These are phyloP conservation scores for Pilasporangium apinafurcum DNA, from an alignment of 352 stramenopile genomes.

Conservation along the genomic window DNA sequence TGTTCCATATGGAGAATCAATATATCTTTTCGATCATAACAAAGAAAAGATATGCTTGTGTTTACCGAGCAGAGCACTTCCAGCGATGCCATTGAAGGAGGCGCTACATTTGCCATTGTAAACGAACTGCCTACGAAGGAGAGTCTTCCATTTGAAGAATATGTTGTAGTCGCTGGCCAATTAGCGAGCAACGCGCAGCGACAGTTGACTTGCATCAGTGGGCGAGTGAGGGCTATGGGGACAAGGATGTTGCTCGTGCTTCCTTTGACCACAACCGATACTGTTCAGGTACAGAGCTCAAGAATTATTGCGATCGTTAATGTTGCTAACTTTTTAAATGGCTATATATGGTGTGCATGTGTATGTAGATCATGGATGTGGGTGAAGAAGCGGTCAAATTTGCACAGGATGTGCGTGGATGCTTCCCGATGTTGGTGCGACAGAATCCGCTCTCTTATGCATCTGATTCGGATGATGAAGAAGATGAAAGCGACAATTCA, in stretches of 20 bases:
- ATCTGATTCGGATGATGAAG: slow-evolving; percentile 18
- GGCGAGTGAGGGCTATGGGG: slow-evolving; percentile 34
- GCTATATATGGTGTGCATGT: neutral
- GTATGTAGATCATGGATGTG: slow-evolving; percentile 46
- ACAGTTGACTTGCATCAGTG: slow-evolving; percentile 58
- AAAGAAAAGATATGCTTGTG: slow-evolving; percentile 55
- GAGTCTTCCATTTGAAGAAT: slow-evolving; percentile 50
- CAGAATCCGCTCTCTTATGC: slow-evolving; percentile 26
- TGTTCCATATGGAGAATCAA: no score
- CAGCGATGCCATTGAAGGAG: slow-evolving; percentile 4
- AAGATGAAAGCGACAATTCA: neutral
- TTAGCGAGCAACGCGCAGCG: slow-evolving; percentile 9
- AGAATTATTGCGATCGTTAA: neutral
- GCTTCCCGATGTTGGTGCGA: slow-evolving; percentile 62
- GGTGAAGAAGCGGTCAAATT: slow-evolving; percentile 52
- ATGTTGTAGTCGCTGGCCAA: slow-evolving; percentile 42
- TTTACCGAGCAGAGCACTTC: slow-evolving; percentile 13
- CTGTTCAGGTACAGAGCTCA: slow-evolving; percentile 16
- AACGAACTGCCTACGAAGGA: slow-evolving; percentile 34
- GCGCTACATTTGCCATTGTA: slow-evolving; percentile 22
- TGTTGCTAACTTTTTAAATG: neutral
- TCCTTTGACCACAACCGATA: slow-evolving; percentile 13
- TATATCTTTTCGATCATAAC: no score
- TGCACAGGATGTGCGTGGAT: slow-evolving; percentile 38
- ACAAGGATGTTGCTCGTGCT: slow-evolving; percentile 42